These are phyloP conservation scores for Coemansia biformis DNA, from an alignment of 192 early-diverging fungal genomes.

Conservation along the genomic window DNA sequence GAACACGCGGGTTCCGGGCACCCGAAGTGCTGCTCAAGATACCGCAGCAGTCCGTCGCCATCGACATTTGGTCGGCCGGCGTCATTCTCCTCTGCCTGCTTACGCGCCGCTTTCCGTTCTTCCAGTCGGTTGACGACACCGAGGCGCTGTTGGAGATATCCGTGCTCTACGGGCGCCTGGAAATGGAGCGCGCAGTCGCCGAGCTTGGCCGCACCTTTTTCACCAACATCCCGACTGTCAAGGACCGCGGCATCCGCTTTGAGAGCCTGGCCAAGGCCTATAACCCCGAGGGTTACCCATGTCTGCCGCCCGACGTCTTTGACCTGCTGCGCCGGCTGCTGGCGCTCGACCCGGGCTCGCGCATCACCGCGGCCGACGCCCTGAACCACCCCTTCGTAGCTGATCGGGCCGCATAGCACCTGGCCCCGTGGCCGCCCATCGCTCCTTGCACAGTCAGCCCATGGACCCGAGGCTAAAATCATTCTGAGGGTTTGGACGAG, in stretches of 20 bases:
- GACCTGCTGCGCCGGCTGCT: slow-evolving; percentile 62
- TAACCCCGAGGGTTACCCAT: slow-evolving; percentile 28
- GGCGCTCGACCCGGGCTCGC: slow-evolving; percentile 52
- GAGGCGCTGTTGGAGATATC: slow-evolving; percentile 84
- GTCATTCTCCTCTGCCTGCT: slow-evolving; percentile 79
- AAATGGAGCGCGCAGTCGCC: slow-evolving; percentile 67
- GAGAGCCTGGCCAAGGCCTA: slow-evolving; percentile 49
- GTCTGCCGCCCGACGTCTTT: slow-evolving; percentile 45
- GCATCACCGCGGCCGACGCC: slow-evolving; percentile 75
- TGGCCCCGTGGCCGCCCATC: too few relatives aligned
- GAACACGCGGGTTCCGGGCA: slow-evolving; percentile 89
- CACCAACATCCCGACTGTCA: slow-evolving; percentile 47
- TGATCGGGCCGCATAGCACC: too few relatives aligned
- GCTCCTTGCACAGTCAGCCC: too few relatives aligned
- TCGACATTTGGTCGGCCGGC: slow-evolving; percentile 92
- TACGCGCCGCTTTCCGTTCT: slow-evolving; percentile 83
- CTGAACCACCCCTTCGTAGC: slow-evolving; percentile 67
- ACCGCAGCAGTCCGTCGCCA: slow-evolving; percentile 66
- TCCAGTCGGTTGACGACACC: slow-evolving; percentile 77
- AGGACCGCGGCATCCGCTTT: slow-evolving; percentile 43
- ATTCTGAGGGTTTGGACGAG: too few relatives aligned
- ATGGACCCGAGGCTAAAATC: too few relatives aligned
- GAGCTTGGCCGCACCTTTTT: slow-evolving; percentile 50
- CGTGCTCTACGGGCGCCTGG: slow-evolving; percentile 66
- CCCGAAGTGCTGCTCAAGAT: slow-evolving; percentile 89